Evolutionary conservation across 345 rosid genomes (phyloP), one percentile per base, ranked within the genome.

Genomic region (Garcia nutans): DNA sequence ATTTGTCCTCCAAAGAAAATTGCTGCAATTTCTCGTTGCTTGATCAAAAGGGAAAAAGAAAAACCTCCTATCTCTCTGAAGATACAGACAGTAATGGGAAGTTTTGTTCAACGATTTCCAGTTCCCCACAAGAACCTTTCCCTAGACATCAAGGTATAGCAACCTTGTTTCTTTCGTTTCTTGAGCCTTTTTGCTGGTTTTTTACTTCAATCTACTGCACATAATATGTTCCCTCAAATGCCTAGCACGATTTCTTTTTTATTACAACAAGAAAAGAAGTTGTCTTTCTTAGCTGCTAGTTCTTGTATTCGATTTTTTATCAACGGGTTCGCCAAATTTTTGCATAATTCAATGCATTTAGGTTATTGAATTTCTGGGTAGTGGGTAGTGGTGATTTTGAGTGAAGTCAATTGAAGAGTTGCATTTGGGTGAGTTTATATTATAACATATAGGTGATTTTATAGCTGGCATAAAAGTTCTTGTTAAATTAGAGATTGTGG

Each of bases 131-230:
- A 72, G 81, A 80, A 80, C 31, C 20, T 87, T 20, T 84, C 87
- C 0, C 4, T 85, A 12, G 87, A 85, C 68, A 80, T 85, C n/a
- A 86, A 87, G 90, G 95, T 92, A 81, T 3, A n/a, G 9, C 20
- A 26, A 55, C 4, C 16, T 68, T 24, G 23, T 9, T 15, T 17
- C 19, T 1, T 19, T 37, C 24, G 2, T 45, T 37, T 37, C 41
- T 5, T 37, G 41, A 37, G 6, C 41, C 41, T 37, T 37, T 2
- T 37, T 37, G 41, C 41, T 37, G 6, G 3, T 33, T 26, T 41
- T 64, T 3, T 33, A 10, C 10, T 62, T 47, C 9, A 11, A 23
- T 23, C 50, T 28, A 15, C 58, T 19, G 76, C 54, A 44, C 57
- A 22, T 42, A 4, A 8, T 69, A 12, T 42, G 61, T 15, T 71